Percentiles rank a stretch among this genome's conserved stretches.
Evolutionary conservation across 106 monocot genomes (phyloP).

Genomic region (Posidonia australis): DNA sequence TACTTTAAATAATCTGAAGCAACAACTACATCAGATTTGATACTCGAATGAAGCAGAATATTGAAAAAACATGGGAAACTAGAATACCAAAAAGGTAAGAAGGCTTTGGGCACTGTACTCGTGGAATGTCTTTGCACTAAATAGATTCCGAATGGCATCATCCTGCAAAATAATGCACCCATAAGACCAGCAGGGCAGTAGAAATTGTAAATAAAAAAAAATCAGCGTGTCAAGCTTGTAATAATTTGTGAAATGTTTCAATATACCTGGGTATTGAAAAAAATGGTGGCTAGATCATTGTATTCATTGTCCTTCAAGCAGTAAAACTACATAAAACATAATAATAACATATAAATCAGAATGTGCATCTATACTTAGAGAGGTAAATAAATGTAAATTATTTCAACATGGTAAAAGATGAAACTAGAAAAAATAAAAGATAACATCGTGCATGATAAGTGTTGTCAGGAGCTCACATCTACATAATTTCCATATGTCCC

Average conservation of each 20-base stretch:
- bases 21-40: too few species aligned
- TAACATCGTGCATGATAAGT: neutral
- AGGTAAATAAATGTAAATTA: neutral
- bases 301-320: constrained; percentile 81
- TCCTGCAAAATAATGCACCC: constrained; percentile 40
- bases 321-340: constrained; percentile 50
- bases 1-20: too few species aligned
- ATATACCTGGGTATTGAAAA: constrained; percentile 94
- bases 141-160: constrained; percentile 98
- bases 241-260: neutral
- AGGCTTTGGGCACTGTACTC: constrained; percentile 98
- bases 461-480: constrained; percentile 41
- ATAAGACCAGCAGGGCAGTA: neutral
- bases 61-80: neutral
- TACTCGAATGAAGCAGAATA: too few species aligned
- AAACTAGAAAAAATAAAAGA: neutral
- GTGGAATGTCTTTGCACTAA: constrained; percentile 97
- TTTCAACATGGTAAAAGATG: neutral
- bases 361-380: neutral
- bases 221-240: neutral
- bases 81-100: constrained; percentile 78
- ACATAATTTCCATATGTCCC: constrained; percentile 97
- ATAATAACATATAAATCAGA: constrained; percentile 2
- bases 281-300: constrained; percentile 98
- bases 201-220: neutral